These are phyloP conservation scores for Vicia villosa DNA, from an alignment of 306 rosid species.

Conservation along the genomic window DNA sequence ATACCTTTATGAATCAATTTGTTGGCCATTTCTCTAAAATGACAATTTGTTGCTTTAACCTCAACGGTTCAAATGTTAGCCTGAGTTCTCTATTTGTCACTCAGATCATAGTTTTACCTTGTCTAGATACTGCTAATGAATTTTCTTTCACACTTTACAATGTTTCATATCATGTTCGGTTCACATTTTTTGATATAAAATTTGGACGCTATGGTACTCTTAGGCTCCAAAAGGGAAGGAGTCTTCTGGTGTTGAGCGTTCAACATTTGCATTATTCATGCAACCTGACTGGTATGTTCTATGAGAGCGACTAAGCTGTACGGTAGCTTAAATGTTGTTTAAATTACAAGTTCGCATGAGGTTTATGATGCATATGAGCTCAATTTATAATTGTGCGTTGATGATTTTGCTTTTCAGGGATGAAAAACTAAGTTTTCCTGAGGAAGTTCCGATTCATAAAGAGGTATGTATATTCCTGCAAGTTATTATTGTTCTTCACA, in stretches of 20 bases:
- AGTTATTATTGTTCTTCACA: constrained; percentile 12
- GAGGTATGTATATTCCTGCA: constrained; percentile 59
- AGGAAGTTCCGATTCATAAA: constrained; percentile 67
- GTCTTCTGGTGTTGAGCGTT: constrained; percentile 75
- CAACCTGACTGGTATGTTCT: constrained; percentile 86
- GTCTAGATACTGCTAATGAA: constrained; percentile 11
- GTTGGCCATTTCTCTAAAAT: no score
- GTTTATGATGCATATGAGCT: constrained; percentile 19
- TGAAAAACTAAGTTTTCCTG: constrained; percentile 75
- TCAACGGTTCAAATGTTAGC: neutral
- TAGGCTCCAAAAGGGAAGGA: constrained; percentile 83
- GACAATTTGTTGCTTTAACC: no score
- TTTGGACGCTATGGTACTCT: constrained; percentile 27
- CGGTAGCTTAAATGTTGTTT: constrained; percentile 28
- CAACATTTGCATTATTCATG: constrained; percentile 93
- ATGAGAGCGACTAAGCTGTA: constrained; percentile 6
- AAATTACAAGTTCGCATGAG: constrained; percentile 17
- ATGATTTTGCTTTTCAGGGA: constrained; percentile 66
- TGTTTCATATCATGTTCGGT: constrained; percentile 8
- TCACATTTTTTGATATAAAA: constrained; percentile 16
- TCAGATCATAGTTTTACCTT: constrained; percentile 7
- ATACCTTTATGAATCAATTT: no score
- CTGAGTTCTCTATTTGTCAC: neutral
- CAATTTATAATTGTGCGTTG: neutral
- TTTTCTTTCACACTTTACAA: neutral